Evolutionary conservation across 257 asterid species (phyloP), one percentile per base, ranked within the genome.

Genomic region (Solanum peruvianum): DNA sequence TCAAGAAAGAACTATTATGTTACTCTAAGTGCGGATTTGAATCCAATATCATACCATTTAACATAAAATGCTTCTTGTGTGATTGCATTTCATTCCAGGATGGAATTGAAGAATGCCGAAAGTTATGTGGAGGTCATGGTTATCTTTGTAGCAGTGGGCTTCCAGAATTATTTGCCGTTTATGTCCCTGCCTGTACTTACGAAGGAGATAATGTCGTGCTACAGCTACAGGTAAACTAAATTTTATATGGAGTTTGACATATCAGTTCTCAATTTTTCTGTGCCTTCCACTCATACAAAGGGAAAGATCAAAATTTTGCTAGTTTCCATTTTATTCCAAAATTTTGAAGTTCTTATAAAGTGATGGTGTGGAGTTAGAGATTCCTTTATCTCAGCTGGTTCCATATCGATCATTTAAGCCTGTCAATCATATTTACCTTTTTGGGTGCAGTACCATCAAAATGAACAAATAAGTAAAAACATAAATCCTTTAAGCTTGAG

Each of bases 121-220:
- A 97, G 89, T 86, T 97, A 89, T 97, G 99, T 91, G 99, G 99
- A 84, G 99, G 99, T 82, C 99, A 97, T 89, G 99, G 99, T 81
- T 97, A 96, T 90, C 97, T 97, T 70, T 94, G 98, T 91, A 93
- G 92, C 90, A 97, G 99, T 90, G 99, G 99, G 88, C 99, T 96
- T 89, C 99, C 99, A 49, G 99, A 97, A 88, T 89, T 96, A 89
- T 96, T 96, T 92, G 99, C 99, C 41, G 99, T 95, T 88, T 97
- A 97, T 92, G 98, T 97, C 86, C 99, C 99, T 87, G 96, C 98
- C 83, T 97, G 99, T 93, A 97, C 99, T 3, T 97, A 97, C 88
- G 99, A 97, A 94, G 99, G 99, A 86, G 99, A 96, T 90, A 97
- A 97, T 90, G 77, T 37, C 83, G 99, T 96, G 88, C 91, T 96